Evolutionary conservation across 257 asterid species (phyloP).

Genomic region (Solanum ahanhuiri): DNA sequence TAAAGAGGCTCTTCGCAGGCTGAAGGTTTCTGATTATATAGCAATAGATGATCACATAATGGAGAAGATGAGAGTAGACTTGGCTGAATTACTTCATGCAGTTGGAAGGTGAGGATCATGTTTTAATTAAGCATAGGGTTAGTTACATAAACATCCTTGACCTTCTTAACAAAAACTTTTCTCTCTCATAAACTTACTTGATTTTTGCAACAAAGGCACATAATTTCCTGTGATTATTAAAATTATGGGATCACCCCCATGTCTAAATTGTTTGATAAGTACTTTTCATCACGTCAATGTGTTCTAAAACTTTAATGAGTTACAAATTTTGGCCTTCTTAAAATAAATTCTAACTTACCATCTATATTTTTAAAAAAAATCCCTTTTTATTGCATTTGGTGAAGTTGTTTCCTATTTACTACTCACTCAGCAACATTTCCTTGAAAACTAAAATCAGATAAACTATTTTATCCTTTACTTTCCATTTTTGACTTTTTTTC

Average conservation of each 20-base stretch:
- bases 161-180: not conserved
- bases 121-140: not conserved
- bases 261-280: not conserved
- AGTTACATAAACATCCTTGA: not conserved
- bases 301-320: not conserved
- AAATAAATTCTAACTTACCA: not conserved
- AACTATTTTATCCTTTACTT: not conserved
- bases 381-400: not conserved
- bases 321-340: not conserved
- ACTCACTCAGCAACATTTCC: not conserved
- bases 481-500: not conserved
- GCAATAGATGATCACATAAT: slow-evolving; percentile 38
- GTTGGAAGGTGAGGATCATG: slow-evolving; percentile 59
- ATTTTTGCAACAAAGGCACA: not conserved
- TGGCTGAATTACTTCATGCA: slow-evolving; percentile 81
- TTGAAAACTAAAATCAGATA: not conserved
- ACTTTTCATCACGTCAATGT: not conserved
- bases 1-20: slow-evolving; percentile 40
- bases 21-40: slow-evolving; percentile 38
- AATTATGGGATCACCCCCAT: not conserved
- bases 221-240: not conserved
- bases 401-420: not conserved
- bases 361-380: not conserved
- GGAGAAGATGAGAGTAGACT: slow-evolving; percentile 78
- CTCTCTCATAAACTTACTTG: not conserved